These are phyloP conservation scores for Chamaecrista fasciculata DNA, from an alignment of 306 rosid species.

Conservation along the genomic window DNA sequence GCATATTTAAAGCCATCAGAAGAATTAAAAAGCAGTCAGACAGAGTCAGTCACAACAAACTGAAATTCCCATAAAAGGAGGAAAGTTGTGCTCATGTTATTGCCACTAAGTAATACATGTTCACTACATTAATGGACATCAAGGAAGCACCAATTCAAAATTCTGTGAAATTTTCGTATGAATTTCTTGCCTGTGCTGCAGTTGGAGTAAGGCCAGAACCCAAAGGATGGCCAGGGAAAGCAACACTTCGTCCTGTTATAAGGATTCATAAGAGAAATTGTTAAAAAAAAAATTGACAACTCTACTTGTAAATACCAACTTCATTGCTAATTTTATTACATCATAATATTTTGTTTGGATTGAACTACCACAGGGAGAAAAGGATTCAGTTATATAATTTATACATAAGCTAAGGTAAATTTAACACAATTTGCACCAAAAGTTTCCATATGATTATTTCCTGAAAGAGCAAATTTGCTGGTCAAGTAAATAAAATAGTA, in stretches of 20 bases:
- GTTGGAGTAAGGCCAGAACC: slow-evolving; percentile 89
- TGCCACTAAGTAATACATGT: slow-evolving; percentile 35
- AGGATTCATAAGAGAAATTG: slow-evolving; percentile 29
- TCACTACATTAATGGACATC: slow-evolving; percentile 38
- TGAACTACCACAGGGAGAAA: slow-evolving; percentile 26
- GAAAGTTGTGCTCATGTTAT: slow-evolving; percentile 11
- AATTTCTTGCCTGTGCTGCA: slow-evolving; percentile 88
- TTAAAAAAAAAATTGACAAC: slow-evolving; percentile 3
- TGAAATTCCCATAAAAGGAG: slow-evolving; percentile 34
- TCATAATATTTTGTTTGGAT: slow-evolving; percentile 7
- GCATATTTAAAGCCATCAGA: slow-evolving; percentile 38
- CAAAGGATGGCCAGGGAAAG: slow-evolving; percentile 95
- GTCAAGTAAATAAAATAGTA: not conserved
- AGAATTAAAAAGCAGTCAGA: slow-evolving; percentile 15
- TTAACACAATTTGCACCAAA: slow-evolving; percentile 12
- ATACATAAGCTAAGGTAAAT: not conserved
- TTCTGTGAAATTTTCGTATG: slow-evolving; percentile 47
- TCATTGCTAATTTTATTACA: slow-evolving; percentile 18
- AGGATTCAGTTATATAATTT: slow-evolving; percentile 10
- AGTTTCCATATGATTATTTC: slow-evolving; percentile 7
- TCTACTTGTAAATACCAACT: not conserved
- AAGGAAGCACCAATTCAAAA: slow-evolving; percentile 49
- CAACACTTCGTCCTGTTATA: slow-evolving; percentile 94
- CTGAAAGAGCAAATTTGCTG: slow-evolving; percentile 17
- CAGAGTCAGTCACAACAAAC: slow-evolving; percentile 26